A percentile compares a stretch with the other conserved stretches of the same genome.
phyloP scores from a whole-genome alignment of 257 asterid genomes.

The Ligustrum vulgare region DNA sequence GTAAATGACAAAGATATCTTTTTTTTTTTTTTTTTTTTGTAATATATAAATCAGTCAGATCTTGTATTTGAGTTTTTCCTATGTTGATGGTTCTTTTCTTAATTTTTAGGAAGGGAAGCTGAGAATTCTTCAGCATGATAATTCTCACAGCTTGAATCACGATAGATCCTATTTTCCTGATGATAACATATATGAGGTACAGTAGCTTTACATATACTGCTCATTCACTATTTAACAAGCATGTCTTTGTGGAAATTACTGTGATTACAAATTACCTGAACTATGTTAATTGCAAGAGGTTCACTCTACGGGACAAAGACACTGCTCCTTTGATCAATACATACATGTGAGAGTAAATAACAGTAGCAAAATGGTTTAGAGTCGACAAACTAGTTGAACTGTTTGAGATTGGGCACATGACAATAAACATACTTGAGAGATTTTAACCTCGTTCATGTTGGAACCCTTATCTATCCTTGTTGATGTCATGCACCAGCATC shows the following conservation, averaged over 20 bases:
- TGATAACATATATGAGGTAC: slow-evolving; percentile 79
- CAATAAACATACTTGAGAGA: neutral
- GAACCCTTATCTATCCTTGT: neutral
- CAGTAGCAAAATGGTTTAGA: neutral
- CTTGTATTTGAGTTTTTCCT: neutral
- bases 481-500: neutral
- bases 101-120: slow-evolving; percentile 91
- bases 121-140: slow-evolving; percentile 77
- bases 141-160: slow-evolving; percentile 48
- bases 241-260: neutral
- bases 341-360: neutral
- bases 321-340: neutral
- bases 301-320: neutral
- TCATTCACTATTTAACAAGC: neutral
- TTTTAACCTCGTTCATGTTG: neutral
- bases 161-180: slow-evolving; percentile 46
- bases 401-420: neutral
- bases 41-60: neutral
- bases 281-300: no score
- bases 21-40: neutral
- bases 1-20: slow-evolving; percentile 28
- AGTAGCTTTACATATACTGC: slow-evolving; percentile 7
- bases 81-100: slow-evolving; percentile 12
- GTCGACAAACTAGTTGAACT: neutral
- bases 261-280: neutral